Conservation (phyloP, 1,284 basidiomycete species). For the Phylloboletellus chloephorus region DNA sequence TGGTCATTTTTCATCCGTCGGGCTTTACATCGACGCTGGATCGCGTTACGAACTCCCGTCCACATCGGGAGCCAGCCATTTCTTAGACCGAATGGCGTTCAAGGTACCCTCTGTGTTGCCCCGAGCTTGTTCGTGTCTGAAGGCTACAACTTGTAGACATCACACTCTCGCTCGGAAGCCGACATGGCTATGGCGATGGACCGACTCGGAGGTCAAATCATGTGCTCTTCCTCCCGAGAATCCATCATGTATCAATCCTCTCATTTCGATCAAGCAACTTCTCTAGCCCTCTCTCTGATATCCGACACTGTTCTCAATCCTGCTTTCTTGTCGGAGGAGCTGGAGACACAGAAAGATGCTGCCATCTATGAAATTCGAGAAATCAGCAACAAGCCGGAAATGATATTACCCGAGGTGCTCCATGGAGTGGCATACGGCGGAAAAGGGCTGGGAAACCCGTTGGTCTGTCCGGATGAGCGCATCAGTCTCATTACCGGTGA, state of each 20-base stretch:
- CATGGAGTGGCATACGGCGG: slow-evolving; percentile 82
- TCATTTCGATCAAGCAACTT: slow-evolving; percentile 83
- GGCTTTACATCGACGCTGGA: slow-evolving; percentile 92
- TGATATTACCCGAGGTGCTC: slow-evolving; percentile 90
- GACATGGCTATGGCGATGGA: slow-evolving; percentile 84
- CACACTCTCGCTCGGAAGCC: slow-evolving; percentile 53
- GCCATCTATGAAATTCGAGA: slow-evolving; percentile 93
- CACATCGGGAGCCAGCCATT: slow-evolving; percentile 83
- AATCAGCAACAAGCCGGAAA: slow-evolving; percentile 85
- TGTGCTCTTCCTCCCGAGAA: slow-evolving; percentile 88
- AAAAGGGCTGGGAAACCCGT: slow-evolving; percentile 82
- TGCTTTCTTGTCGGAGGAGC: slow-evolving; percentile 71
- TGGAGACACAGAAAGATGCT: slow-evolving; percentile 81
- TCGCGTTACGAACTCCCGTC: slow-evolving; percentile 82
- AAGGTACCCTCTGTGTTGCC: slow-evolving; percentile 58
- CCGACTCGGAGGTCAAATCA: slow-evolving; percentile 86
- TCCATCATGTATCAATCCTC: slow-evolving; percentile 98
- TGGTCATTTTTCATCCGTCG: slow-evolving; percentile 92
- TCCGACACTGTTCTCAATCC: slow-evolving; percentile 88
- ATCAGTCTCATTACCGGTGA: slow-evolving; percentile 66
- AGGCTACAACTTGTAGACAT: slow-evolving; percentile 41
- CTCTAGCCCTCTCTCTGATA: slow-evolving; percentile 81
- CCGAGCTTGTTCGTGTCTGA: slow-evolving; percentile 12
- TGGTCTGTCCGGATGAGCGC: slow-evolving; percentile 85
- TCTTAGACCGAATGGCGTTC: slow-evolving; percentile 94